Evolutionary conservation across 176 grass and related monocot genomes (phyloP), one percentile per base, ranked within the genome.

Genomic region (Oryza glumipatula): DNA sequence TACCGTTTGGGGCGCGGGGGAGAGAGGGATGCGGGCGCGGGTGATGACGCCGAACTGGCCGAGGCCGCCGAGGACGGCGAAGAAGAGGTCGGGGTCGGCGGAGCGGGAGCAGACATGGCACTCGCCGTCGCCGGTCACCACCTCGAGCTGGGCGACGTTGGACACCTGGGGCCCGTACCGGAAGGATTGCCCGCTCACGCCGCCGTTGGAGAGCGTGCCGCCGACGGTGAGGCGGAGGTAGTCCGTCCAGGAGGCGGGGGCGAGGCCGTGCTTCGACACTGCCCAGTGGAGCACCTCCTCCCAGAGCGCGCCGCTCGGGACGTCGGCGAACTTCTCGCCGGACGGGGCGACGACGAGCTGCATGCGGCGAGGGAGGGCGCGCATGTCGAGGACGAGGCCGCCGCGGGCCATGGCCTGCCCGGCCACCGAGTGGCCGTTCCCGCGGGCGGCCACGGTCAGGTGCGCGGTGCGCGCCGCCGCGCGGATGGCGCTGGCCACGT

Each of bases 11-110:
- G 93, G 96, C 19, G 96, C 93, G 0, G 43, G 82, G 79, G 58
- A 85, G 46, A 96, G 91, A 12, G 90, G 93, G 88, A 99, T 90
- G 64, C 90, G 80, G 0, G 93, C 96, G 65, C 96, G 93, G 16
- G 96, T 98, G 88, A 98, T 96, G 79, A 98, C 75, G 54, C 89
- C 96, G 74, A 98, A 98, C 89, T 98, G 96, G 33, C 96, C 96
- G n/a, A 99, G 91, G 21, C 96, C 96, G 22, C 96, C 96, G 15
- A 99, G 93, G 47, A 91, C 91, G 6, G 91, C 91, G 41, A 91
- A 90, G 88, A 99, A 99, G 81, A 99, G 93, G 68, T 99, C 94
- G 16, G 91, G 36, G 54, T 36, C 65, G 19, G 80, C 21, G 12
- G 52, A 78, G 2, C 74, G 71, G 36, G 96, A 99, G 77, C 96